A percentile compares a stretch with the other conserved stretches of the same genome.
phyloP scores from a whole-genome alignment of 345 rosid species.

The Eucalyptus albens region DNA sequence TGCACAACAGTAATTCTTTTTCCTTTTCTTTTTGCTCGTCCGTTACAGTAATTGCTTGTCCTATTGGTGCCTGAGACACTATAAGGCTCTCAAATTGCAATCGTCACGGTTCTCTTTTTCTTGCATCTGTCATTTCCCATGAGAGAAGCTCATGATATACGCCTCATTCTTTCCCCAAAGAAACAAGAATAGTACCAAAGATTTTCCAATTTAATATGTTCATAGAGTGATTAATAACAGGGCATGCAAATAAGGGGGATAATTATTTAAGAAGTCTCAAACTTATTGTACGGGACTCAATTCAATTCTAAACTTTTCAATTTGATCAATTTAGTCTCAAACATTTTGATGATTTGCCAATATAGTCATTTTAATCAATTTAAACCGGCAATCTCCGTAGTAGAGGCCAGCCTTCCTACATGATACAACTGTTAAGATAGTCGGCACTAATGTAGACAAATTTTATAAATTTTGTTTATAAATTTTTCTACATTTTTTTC shows the following conservation, averaged over 20 bases:
- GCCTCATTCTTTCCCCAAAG: not conserved
- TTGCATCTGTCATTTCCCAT: not conserved
- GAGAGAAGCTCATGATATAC: not conserved
- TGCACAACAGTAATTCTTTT: not conserved
- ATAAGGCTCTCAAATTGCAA: not conserved
- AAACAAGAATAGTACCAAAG: not conserved
- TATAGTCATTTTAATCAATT: not conserved
- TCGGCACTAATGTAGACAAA: accelerated
- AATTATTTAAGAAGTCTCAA: not conserved
- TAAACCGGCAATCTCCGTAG: accelerated
- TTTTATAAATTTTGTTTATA: not conserved
- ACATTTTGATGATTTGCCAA: not conserved
- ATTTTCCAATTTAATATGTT: not conserved
- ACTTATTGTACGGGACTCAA: accelerated
- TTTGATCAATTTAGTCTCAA: not conserved
- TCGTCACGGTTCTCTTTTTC: not conserved
- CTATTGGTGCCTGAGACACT: not conserved
- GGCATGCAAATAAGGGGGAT: not conserved
- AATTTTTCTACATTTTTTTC: too few relatives aligned
- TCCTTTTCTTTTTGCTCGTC: too few relatives aligned
- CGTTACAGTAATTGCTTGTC: not conserved
- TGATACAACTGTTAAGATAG: not conserved
- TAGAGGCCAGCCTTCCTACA: accelerated
- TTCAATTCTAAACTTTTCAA: not conserved
- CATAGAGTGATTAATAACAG: not conserved